Percentiles rank a stretch among this genome's conserved stretches.
These are phyloP conservation scores for Conidiobolus incongruus DNA, from an alignment of 371 early-diverging fungal genomes.

Conservation along the genomic window DNA sequence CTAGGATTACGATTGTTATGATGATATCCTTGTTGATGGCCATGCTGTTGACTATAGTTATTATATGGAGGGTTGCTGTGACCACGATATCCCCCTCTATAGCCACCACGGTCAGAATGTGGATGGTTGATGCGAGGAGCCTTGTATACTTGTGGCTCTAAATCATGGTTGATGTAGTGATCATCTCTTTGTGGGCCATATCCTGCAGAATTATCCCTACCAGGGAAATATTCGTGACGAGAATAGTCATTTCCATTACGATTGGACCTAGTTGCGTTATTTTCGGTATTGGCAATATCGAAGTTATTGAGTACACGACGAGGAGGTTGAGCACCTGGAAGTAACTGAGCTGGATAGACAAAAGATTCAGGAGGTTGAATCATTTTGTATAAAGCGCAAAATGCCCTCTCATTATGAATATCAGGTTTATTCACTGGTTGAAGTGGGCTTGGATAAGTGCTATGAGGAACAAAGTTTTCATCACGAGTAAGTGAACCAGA, in stretches of 20 bases:
- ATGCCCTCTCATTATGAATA: slow-evolving; percentile 27
- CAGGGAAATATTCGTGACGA: slow-evolving; percentile 1
- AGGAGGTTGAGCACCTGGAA: not conserved
- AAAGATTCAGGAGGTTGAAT: not conserved
- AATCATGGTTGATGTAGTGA: no score
- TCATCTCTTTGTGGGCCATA: no score
- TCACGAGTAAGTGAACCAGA: slow-evolving; percentile 39
- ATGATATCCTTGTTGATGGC: not conserved
- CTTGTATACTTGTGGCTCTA: not conserved
- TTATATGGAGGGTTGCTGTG: not conserved
- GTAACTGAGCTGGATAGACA: not conserved
- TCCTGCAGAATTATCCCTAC: not conserved
- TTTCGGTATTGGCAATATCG: not conserved
- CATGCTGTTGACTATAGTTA: not conserved
- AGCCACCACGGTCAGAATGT: no score
- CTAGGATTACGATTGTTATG: not conserved
- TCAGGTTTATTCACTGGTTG: slow-evolving; percentile 25
- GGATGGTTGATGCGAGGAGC: no score
- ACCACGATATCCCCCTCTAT: not conserved
- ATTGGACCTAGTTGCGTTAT: no score
- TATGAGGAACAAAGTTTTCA: slow-evolving; percentile 40
- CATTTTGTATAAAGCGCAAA: slow-evolving; percentile 4
- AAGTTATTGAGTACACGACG: not conserved
- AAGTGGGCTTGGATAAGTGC: slow-evolving; percentile 42
- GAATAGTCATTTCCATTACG: not conserved